Evolutionary conservation across 2,329 filamentous ascomycete genomes (phyloP).

Genomic region (Scedosporium aurantiacum): DNA sequence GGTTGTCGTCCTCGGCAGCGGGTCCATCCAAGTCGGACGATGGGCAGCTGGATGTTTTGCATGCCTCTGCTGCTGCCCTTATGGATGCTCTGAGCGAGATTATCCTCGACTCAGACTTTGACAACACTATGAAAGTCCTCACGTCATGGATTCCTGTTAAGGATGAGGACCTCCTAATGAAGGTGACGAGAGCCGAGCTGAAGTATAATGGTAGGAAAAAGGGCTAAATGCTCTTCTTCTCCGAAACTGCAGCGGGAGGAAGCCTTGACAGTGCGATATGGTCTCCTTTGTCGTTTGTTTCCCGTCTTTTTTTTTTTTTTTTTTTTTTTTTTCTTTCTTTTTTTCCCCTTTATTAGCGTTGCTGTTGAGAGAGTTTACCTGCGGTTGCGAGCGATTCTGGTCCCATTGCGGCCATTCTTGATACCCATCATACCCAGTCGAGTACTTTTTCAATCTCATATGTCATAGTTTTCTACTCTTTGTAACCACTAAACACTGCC

Average conservation of each 20-base stretch:
- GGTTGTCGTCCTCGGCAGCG: slow-evolving; percentile 8
- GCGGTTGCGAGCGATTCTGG: background rate
- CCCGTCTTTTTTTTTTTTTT: background rate
- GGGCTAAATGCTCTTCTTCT: slow-evolving; percentile 16
- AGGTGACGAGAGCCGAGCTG: slow-evolving; percentile 78
- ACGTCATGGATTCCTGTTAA: slow-evolving; percentile 90
- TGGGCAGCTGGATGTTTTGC: slow-evolving; percentile 67
- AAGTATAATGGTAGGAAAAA: slow-evolving; percentile 47
- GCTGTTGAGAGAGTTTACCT: background rate
- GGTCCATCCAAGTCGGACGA: background rate
- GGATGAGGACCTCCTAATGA: slow-evolving; percentile 89
- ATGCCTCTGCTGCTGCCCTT: slow-evolving; percentile 79
- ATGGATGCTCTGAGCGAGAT: slow-evolving; percentile 86
- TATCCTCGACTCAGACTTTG: slow-evolving; percentile 85
- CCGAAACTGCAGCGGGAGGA: background rate
- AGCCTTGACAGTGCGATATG: background rate
- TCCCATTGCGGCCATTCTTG: background rate
- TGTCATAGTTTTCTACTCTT: too few relatives aligned
- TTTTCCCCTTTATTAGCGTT: background rate
- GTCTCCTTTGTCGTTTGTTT: slow-evolving; percentile 9
- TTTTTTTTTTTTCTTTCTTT: background rate
- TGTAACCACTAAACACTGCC: too few relatives aligned
- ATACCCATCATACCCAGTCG: background rate
- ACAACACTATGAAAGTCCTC: slow-evolving; percentile 94
- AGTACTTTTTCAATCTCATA: too few relatives aligned